phyloP scores from a whole-genome alignment of 345 rosid species.

The Crucihimalaya himalaica region DNA sequence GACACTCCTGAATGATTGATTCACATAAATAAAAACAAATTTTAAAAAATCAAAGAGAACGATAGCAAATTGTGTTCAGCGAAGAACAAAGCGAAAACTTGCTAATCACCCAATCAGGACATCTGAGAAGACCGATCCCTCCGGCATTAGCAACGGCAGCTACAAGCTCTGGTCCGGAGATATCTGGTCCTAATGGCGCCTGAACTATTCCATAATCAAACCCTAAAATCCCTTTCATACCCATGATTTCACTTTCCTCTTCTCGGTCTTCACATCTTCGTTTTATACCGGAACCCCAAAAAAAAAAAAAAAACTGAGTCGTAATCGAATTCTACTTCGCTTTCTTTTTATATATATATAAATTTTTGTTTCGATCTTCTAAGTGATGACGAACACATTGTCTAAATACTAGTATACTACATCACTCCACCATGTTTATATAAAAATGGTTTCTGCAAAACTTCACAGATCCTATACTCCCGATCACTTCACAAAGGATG shows the following conservation, averaged over 20 bases:
- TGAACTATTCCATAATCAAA: slow-evolving; percentile 78
- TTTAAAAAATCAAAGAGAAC: background rate
- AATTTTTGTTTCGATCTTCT: background rate
- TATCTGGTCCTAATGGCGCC: slow-evolving; percentile 90
- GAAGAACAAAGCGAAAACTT: background rate
- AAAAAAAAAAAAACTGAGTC: slow-evolving; percentile 12
- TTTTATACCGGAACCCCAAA: background rate
- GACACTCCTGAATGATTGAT: slow-evolving; percentile 56
- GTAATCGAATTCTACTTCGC: background rate
- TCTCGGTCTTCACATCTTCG: background rate
- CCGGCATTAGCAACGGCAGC: slow-evolving; percentile 94
- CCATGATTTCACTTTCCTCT: slow-evolving; percentile 44
- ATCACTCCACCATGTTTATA: background rate
- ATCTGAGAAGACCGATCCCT: slow-evolving; percentile 78
- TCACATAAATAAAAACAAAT: background rate
- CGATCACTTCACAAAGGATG: background rate
- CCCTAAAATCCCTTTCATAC: slow-evolving; percentile 82
- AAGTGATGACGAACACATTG: slow-evolving; percentile 14
- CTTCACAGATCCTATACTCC: background rate
- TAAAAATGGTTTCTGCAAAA: background rate
- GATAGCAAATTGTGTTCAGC: too few relatives aligned
- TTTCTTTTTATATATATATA: background rate
- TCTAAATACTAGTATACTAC: background rate
- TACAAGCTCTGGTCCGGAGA: slow-evolving; percentile 85
- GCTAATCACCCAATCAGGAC: slow-evolving; percentile 74